phyloP scores from a whole-genome alignment of 75 land plant species.

The Pinus albicaulis region DNA sequence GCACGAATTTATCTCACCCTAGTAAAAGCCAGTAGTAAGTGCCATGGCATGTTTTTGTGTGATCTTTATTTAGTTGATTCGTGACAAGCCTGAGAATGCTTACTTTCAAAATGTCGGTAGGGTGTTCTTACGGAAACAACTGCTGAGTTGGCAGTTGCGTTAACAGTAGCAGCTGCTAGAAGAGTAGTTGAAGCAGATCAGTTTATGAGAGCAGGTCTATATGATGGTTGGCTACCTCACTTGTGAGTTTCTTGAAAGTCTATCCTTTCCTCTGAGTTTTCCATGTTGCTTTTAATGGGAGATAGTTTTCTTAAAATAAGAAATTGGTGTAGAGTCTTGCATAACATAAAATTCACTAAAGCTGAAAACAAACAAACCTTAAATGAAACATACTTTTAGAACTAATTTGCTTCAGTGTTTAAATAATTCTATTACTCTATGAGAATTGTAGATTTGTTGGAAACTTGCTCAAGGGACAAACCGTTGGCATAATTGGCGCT shows the following conservation, averaged over 20 bases:
- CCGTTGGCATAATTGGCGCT: constrained; percentile 98
- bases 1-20: too few species aligned
- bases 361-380: background rate
- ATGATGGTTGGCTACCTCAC: constrained; percentile 97
- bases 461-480: constrained; percentile 92
- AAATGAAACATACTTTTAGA: background rate
- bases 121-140: constrained; percentile 98
- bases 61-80: too few species aligned
- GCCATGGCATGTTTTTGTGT: too few species aligned
- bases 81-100: too few species aligned
- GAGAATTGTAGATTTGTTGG: constrained; percentile 73
- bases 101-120: constrained; percentile 21
- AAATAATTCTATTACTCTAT: background rate
- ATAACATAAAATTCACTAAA: background rate
- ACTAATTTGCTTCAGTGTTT: background rate
- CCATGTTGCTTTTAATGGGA: background rate
- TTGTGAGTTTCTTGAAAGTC: constrained; percentile 38
- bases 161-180: constrained; percentile 90
- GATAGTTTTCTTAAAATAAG: background rate
- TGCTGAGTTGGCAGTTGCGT: constrained; percentile 92
- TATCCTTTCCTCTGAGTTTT: background rate
- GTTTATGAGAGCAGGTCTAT: constrained; percentile 97
- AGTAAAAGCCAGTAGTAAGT: too few species aligned
- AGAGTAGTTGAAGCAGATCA: constrained; percentile 95
- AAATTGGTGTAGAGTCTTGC: background rate